Conservation (phyloP, 495 filamentous ascomycete genomes). For the Aspergillus affinis region DNA sequence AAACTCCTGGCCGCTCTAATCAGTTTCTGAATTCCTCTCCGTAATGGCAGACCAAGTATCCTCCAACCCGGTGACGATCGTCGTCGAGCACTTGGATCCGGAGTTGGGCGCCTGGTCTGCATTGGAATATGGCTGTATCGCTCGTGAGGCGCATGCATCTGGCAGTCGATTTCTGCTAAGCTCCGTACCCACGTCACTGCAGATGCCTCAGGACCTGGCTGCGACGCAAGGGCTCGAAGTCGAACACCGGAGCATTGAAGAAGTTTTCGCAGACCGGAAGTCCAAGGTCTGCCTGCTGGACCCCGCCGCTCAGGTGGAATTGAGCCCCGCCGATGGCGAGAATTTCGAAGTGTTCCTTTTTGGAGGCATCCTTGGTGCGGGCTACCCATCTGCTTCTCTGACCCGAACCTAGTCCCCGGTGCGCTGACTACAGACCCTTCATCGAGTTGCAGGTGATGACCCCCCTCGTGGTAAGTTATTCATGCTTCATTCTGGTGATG, state of each 20-base stretch:
- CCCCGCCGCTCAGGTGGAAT: slow-evolving; percentile 73
- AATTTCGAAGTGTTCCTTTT: slow-evolving; percentile 90
- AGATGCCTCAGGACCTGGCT: slow-evolving; percentile 63
- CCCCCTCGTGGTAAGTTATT: slow-evolving; percentile 77
- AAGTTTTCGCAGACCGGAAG: slow-evolving; percentile 65
- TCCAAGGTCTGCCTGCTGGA: slow-evolving; percentile 84
- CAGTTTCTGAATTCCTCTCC: background rate
- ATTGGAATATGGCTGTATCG: slow-evolving; percentile 85
- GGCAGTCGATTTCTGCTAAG: slow-evolving; percentile 78
- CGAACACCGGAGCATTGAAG: slow-evolving; percentile 72
- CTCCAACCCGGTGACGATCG: slow-evolving; percentile 60
- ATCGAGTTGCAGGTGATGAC: slow-evolving; percentile 69
- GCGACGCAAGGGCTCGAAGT: slow-evolving; percentile 60
- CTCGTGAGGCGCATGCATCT: slow-evolving; percentile 67
- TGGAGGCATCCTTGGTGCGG: slow-evolving; percentile 85
- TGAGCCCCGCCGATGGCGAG: slow-evolving; percentile 79
- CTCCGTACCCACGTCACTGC: slow-evolving; percentile 68
- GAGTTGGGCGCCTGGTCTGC: slow-evolving; percentile 94
- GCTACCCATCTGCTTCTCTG: slow-evolving; percentile 9
- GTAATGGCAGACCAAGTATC: slow-evolving; percentile 27
- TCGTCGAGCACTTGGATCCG: slow-evolving; percentile 90
- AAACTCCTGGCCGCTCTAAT: no score
- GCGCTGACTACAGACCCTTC: slow-evolving; percentile 13
- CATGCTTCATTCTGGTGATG: background rate
- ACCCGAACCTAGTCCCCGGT: background rate